Evolutionary conservation across 1,284 basidiomycete genomes (phyloP).

Genomic region (Pascua guehoae): DNA sequence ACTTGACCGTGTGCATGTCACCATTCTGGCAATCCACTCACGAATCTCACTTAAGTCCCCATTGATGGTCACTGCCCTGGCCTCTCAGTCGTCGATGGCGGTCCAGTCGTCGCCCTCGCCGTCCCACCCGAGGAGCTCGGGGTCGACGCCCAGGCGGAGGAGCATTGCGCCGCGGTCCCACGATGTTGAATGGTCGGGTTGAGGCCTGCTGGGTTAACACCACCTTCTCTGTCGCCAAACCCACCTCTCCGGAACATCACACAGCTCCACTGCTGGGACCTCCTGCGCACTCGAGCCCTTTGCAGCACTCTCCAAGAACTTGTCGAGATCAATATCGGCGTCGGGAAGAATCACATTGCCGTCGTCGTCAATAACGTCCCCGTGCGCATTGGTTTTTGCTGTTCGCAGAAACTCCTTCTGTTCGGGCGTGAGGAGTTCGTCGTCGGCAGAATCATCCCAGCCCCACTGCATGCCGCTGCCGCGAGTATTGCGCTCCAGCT

Average conservation of each 20-base stretch:
- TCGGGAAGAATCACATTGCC: constrained; percentile 26
- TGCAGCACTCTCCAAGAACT: not conserved
- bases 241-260: not conserved
- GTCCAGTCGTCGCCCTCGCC: constrained; percentile 39
- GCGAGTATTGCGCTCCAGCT: not conserved
- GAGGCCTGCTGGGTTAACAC: no score
- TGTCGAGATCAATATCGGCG: not conserved
- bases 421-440: constrained; percentile 8
- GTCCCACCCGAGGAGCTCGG: constrained; percentile 41
- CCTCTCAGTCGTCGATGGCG: constrained; percentile 8
- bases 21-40: not conserved
- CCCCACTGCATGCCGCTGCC: not conserved
- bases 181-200: not conserved
- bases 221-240: not conserved
- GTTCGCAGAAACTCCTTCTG: constrained; percentile 18
- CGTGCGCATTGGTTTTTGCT: constrained; percentile 22
- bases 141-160: constrained; percentile 35
- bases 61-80: not conserved
- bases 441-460: not conserved
- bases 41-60: not conserved
- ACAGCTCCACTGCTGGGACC: no score
- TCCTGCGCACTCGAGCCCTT: no score
- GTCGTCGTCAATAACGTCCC: constrained; percentile 29
- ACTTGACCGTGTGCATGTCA: no score
- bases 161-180: constrained; percentile 45